Base-by-base conservation (phyloP, 1,284 basidiomycete genomes). In the Peniophora sp. region DNA sequence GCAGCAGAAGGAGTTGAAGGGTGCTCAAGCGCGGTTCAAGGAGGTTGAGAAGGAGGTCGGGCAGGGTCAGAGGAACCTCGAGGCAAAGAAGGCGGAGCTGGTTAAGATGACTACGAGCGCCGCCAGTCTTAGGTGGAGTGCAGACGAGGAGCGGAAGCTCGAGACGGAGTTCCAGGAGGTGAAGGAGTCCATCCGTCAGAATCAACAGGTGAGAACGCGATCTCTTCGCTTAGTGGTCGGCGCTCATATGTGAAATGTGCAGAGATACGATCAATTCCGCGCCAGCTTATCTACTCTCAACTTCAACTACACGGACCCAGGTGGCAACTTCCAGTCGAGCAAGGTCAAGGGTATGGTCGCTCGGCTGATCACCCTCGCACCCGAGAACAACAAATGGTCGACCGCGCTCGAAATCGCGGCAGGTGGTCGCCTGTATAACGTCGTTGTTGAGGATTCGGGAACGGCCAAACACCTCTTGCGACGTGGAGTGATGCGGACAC, bases 291-390 rank as follows among this genome's bases (percentile, higher is more conserved):
- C 27, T 0, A 75, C 78, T 20, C 74, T 97, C 44, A 86, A 92
- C 64, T 98, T 99, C 68, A 78, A 86, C 48, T 99, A 97, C 62
- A 66, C 80, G 1, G 73, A 81, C 47, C 95, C 95, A 0, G 71
- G 78, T 39, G 83, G 88, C 3, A 79, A 82, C 61, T 99, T 99
- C 64, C 92, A 99, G 65, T 78, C 85, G 24, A 75, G 73, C 22
- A 85, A 87, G 57, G 95, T 99, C 62, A 96, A 96, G 63, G 97
- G 97, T 43, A 76, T 91, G n/a, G 86, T 95, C n/a, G 93, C 88
- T 0, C 85, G 83, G 18, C 78, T 98, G 18, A 82, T 97, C 56
- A 74, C 80, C 0, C 79, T 99, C 1, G 77, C 84, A 35, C 68
- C 79, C 23, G 70, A 77, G 47, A 82, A 94, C 62, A 84, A 83